Percentiles rank a stretch among this genome's conserved stretches.
Conservation (phyloP, 768 basidiomycete species). For the Amanita subjunquillea region DNA sequence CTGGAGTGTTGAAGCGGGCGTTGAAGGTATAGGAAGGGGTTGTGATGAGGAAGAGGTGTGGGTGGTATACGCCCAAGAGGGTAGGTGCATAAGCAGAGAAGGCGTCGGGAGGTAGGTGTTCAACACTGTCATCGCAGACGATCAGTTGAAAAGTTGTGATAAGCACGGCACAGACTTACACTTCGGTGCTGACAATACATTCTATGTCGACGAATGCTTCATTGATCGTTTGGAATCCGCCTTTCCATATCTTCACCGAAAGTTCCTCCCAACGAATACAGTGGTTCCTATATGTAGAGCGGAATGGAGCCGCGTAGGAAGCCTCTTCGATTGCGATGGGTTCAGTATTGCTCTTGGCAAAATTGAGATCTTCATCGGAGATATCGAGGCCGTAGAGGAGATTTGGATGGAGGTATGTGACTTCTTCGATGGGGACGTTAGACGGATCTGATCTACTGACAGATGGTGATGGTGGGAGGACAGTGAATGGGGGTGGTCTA, state of each 20-base stretch:
- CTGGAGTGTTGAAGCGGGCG: conserved; percentile 55
- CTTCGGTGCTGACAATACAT: conserved; percentile 72
- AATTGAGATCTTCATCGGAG: conserved; percentile 37
- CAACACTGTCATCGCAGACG: conserved; percentile 41
- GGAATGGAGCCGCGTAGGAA: conserved; percentile 11
- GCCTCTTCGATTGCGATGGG: conserved; percentile 25
- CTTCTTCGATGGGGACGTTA: conserved; percentile 5
- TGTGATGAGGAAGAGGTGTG: conserved; percentile 64
- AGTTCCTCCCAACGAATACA: conserved; percentile 60
- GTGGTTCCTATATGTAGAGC: conserved; percentile 17
- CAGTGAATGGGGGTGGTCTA: conserved; percentile 24
- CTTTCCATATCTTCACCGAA: conserved; percentile 60
- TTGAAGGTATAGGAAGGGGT: conserved; percentile 86
- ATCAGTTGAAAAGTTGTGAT: background rate
- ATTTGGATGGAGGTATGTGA: conserved; percentile 44
- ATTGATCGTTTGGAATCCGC: conserved; percentile 61
- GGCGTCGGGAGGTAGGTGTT: conserved; percentile 57
- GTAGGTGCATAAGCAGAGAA: conserved; percentile 57
- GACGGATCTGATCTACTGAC: conserved; percentile 11
- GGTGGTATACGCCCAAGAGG: conserved; percentile 71
- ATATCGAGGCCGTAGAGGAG: conserved; percentile 66
- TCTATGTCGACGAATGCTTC: conserved; percentile 52
- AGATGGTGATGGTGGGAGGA: conserved; percentile 22
- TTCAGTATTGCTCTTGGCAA: conserved; percentile 37
- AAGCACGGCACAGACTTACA: conserved; percentile 38